Evolutionary conservation across 2,329 filamentous ascomycete species (phyloP).

Genomic region (Furcasterigmium sp.): DNA sequence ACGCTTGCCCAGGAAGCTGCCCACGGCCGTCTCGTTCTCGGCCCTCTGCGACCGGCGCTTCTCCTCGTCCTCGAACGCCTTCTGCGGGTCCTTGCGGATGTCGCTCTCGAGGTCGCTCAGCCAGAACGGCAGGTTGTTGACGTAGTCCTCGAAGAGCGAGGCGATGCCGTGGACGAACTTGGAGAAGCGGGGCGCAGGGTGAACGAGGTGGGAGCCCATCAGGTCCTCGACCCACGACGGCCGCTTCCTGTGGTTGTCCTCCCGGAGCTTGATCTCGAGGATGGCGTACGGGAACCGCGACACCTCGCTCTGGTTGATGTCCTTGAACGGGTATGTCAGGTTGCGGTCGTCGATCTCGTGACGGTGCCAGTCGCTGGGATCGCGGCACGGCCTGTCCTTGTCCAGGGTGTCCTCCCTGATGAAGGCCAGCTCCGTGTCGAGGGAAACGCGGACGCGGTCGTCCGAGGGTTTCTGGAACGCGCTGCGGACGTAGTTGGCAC

Average conservation of each 20-base stretch:
- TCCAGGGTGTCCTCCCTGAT: slow-evolving; percentile 79
- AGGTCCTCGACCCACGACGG: slow-evolving; percentile 87
- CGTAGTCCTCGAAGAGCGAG: slow-evolving; percentile 87
- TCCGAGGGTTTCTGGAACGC: slow-evolving; percentile 96
- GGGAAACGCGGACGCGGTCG: slow-evolving; percentile 81
- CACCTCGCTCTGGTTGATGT: slow-evolving; percentile 86
- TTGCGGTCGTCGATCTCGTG: slow-evolving; percentile 77
- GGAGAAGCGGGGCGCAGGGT: slow-evolving; percentile 84
- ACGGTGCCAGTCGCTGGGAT: slow-evolving; percentile 86
- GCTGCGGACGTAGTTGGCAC: slow-evolving; percentile 89
- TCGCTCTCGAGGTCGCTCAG: slow-evolving; percentile 85
- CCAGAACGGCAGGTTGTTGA: slow-evolving; percentile 97
- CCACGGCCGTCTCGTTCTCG: slow-evolving; percentile 84
- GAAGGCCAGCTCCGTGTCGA: slow-evolving; percentile 88
- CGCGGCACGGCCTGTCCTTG: slow-evolving; percentile 76
- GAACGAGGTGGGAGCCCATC: slow-evolving; percentile 88
- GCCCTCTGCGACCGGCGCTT: slow-evolving; percentile 73
- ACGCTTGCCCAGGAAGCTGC: slow-evolving; percentile 70
- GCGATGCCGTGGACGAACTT: slow-evolving; percentile 96
- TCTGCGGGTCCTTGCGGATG: slow-evolving; percentile 87
- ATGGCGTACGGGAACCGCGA: slow-evolving; percentile 86
- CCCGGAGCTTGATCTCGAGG: slow-evolving; percentile 85
- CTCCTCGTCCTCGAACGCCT: slow-evolving; percentile 87
- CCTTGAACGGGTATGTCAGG: slow-evolving; percentile 82
- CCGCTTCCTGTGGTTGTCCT: slow-evolving; percentile 59